phyloP scores from a whole-genome alignment of 257 asterid species.

The Voacanga thouarsii region DNA sequence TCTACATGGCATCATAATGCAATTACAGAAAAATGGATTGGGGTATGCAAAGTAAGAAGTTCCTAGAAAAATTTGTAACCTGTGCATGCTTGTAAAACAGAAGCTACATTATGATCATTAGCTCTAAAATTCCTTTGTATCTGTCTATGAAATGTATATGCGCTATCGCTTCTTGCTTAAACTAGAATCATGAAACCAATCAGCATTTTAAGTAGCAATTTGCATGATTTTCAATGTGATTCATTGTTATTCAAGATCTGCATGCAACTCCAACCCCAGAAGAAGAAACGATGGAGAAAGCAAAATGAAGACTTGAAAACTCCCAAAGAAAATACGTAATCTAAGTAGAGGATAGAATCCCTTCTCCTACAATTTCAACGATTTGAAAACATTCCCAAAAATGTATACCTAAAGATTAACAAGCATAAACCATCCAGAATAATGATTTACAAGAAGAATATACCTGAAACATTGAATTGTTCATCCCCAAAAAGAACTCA shows the following conservation, averaged over 20 bases:
- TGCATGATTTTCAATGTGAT: too few species aligned
- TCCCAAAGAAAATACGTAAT: not conserved
- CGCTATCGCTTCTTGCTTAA: not conserved
- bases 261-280: not conserved
- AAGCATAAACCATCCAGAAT: not conserved
- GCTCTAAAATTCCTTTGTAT: not conserved
- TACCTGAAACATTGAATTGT: not conserved
- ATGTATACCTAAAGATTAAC: not conserved
- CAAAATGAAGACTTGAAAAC: slow-evolving; percentile 1
- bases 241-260: not conserved
- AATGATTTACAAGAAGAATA: not conserved
- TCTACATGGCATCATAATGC: not conserved
- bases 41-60: not conserved
- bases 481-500: not conserved
- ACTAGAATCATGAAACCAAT: not conserved
- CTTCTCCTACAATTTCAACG: not conserved
- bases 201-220: not conserved
- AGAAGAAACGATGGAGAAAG: not conserved
- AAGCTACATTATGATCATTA: not conserved
- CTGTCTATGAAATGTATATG: not conserved
- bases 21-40: not conserved
- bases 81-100: not conserved
- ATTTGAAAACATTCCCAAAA: not conserved
- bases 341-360: not conserved
- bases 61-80: not conserved